Evolutionary conservation across 306 rosid species (phyloP), one percentile per base, ranked within the genome.

Genomic region (Amphicarpaea edgeworthii): DNA sequence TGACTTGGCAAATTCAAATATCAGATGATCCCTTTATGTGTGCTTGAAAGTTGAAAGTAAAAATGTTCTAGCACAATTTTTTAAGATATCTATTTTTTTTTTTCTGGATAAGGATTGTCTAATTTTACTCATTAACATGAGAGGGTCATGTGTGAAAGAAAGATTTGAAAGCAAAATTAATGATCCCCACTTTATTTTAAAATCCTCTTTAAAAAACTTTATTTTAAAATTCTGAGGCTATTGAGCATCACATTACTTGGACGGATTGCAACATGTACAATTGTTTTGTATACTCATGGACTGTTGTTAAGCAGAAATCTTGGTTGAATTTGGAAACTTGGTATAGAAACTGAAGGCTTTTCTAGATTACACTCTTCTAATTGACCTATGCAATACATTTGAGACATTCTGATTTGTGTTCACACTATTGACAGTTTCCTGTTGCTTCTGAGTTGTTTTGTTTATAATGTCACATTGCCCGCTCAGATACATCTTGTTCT

Each of bases 401-500:
- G 28, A 55, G 26, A 67, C 61, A 66, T 57, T 50, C 28, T 68
- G 51, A 59, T 77, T 81, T 40, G 23, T 21, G 59, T 84, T 65
- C 47, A 5, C 23, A 32, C 46, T 37, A 46, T 28, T 59, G 37
- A 45, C 42, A 72, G 45, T 76, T 38, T 75, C 34, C 43, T 60
- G 20, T 5, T 79, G 76, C 76, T 66, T 53, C 37, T 49, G 41
- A 73, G 61, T 54, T 69, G 70, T 57, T 75, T 64, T 75, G 72
- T 62, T 57, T 73, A 68, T 50, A 40, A 61, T 70, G 64, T 81
- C 59, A 57, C 12, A 55, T 53, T 34, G 50, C 65, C 65, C 42
- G 30, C 79, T 47, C 65, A 80, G 34, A 81, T 16, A 12, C 19
- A 72, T 82, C 24, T 75, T 68, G 69, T 81, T 81, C 70, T 80